Evolutionary conservation across 257 asterid genomes (phyloP).

Genomic region (Apocynum venetum): DNA sequence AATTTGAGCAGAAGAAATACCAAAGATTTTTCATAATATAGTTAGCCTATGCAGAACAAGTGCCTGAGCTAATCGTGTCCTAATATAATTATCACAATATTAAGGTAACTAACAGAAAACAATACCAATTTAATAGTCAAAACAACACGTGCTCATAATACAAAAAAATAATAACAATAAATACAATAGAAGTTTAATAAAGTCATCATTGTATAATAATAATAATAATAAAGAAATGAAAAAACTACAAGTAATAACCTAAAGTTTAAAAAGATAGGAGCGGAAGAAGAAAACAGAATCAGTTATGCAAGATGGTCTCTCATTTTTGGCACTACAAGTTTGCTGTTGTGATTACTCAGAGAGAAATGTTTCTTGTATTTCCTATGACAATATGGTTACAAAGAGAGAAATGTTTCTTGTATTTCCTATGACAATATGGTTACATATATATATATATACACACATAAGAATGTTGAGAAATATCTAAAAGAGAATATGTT

Average conservation of each 20-base stretch:
- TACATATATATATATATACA: too few relatives aligned
- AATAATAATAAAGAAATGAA: background rate
- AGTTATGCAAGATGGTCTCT: background rate
- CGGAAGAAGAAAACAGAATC: background rate
- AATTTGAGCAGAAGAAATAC: background rate
- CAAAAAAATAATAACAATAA: background rate
- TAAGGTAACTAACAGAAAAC: background rate
- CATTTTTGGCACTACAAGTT: background rate
- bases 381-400: too few relatives aligned
- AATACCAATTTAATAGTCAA: background rate
- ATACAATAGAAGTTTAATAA: background rate
- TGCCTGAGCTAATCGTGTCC: too few relatives aligned
- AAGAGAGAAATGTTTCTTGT: too few relatives aligned
- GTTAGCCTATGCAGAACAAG: background rate
- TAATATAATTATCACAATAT: background rate
- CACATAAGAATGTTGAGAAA: too few relatives aligned
- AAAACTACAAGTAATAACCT: background rate
- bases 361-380: too few relatives aligned
- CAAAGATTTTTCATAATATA: background rate
- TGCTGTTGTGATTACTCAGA: background rate
- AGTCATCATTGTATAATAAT: background rate
- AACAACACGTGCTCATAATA: background rate
- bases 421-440: too few relatives aligned
- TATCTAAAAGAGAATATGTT: too few relatives aligned
- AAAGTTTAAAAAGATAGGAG: background rate